These are phyloP conservation scores for Trichoderma sp. DNA, from an alignment of 2,329 filamentous ascomycete species.

Conservation along the genomic window DNA sequence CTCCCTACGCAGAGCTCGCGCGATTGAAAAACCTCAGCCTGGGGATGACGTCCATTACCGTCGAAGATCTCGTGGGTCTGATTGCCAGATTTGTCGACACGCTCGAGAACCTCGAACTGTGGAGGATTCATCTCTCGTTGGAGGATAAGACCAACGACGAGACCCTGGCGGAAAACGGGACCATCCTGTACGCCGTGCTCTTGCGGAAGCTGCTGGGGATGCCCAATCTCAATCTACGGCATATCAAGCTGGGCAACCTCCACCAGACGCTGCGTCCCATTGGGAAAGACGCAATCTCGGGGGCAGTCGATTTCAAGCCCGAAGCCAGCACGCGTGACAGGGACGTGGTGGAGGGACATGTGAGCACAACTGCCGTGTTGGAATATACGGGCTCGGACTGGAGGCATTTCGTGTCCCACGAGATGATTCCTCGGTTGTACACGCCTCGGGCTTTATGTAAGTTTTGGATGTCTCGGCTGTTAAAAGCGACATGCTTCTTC, in stretches of 20 bases:
- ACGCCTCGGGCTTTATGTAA: neutral
- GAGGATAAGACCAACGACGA: neutral
- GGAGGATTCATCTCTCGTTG: constrained; percentile 44
- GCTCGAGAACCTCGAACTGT: constrained; percentile 50
- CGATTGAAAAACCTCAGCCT: constrained; percentile 49
- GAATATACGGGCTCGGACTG: constrained; percentile 44
- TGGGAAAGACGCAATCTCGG: too few species aligned
- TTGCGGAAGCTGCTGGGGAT: constrained; percentile 41
- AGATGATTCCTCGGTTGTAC: constrained; percentile 33
- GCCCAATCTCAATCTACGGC: constrained; percentile 39
- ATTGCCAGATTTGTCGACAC: constrained; percentile 48
- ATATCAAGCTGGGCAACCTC: constrained; percentile 20
- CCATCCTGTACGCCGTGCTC: constrained; percentile 46
- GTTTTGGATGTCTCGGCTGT: neutral
- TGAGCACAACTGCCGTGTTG: neutral
- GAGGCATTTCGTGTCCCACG: constrained; percentile 39
- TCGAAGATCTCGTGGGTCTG: constrained; percentile 40
- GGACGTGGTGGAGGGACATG: neutral
- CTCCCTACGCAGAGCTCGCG: constrained; percentile 37
- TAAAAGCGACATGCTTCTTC: neutral
- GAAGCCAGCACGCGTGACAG: neutral
- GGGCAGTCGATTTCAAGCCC: neutral
- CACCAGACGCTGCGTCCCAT: neutral
- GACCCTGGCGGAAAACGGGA: constrained; percentile 26
- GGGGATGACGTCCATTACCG: constrained; percentile 42